Evolutionary conservation across 2,329 filamentous ascomycete species (phyloP).

Genomic region (Colletotrichum caudatum): DNA sequence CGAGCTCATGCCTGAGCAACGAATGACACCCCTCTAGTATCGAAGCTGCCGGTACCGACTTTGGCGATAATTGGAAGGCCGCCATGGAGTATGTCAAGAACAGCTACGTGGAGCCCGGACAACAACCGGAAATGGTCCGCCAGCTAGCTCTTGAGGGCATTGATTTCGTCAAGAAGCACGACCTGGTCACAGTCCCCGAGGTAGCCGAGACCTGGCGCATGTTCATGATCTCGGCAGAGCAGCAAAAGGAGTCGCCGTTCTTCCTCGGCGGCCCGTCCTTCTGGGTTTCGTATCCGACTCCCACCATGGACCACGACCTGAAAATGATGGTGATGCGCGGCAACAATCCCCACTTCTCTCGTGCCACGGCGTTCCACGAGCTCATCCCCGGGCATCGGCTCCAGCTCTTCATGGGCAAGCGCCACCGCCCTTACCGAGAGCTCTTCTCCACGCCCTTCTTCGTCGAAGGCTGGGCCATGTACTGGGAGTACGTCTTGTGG

Average conservation of each 20-base stretch:
- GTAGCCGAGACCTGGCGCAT: slow-evolving; percentile 67
- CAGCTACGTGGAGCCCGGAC: slow-evolving; percentile 64
- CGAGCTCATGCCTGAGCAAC: not conserved
- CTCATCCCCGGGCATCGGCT: slow-evolving; percentile 70
- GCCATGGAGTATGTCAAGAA: slow-evolving; percentile 69
- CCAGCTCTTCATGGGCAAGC: slow-evolving; percentile 62
- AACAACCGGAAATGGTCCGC: slow-evolving; percentile 65
- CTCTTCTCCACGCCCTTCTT: slow-evolving; percentile 70
- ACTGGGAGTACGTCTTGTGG: slow-evolving; percentile 72
- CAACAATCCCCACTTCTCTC: slow-evolving; percentile 68
- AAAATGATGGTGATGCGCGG: slow-evolving; percentile 72
- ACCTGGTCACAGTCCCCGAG: slow-evolving; percentile 67
- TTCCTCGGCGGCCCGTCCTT: slow-evolving; percentile 68
- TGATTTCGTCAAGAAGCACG: slow-evolving; percentile 63
- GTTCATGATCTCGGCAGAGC: slow-evolving; percentile 66
- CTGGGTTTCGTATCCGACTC: slow-evolving; percentile 67
- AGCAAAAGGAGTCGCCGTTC: slow-evolving; percentile 68
- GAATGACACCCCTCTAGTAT: slow-evolving; percentile 3
- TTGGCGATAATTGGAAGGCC: slow-evolving; percentile 61
- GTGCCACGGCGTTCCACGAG: slow-evolving; percentile 72
- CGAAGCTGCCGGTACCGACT: slow-evolving; percentile 42
- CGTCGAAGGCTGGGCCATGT: slow-evolving; percentile 72
- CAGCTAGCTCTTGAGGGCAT: slow-evolving; percentile 64
- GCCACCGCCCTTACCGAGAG: slow-evolving; percentile 61
- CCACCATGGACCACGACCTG: slow-evolving; percentile 62